Evolutionary conservation across 306 rosid genomes (phyloP).

Genomic region (Betula pendula): DNA sequence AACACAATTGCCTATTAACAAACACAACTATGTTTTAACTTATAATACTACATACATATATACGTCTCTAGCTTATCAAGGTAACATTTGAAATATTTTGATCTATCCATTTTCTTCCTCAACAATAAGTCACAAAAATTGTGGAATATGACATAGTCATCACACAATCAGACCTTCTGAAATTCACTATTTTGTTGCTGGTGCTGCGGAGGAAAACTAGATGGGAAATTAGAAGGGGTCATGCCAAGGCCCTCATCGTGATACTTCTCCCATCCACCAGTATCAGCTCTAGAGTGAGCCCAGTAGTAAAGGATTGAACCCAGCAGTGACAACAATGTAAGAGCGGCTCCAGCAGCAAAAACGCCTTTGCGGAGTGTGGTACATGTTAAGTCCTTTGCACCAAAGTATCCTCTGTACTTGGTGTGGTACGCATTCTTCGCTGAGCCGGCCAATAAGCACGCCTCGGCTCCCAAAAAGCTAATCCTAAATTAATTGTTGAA

Average conservation of each 20-base stretch:
- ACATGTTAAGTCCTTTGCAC: conserved; percentile 48
- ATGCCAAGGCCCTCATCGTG: conserved; percentile 70
- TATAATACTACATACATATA: conserved; percentile 14
- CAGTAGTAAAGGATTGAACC: conserved; percentile 72
- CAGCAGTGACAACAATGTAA: conserved; percentile 71
- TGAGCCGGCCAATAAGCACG: conserved; percentile 88
- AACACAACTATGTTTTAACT: conserved; percentile 9
- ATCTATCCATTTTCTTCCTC: not conserved
- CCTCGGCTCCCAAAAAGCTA: conserved; percentile 87
- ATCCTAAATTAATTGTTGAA: conserved; percentile 48
- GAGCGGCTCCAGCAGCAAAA: conserved; percentile 89
- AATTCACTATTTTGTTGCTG: conserved; percentile 38
- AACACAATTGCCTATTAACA: not conserved
- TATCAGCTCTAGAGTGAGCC: conserved; percentile 80
- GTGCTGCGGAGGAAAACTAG: conserved; percentile 31
- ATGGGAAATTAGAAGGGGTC: conserved; percentile 40
- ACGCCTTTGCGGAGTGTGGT: conserved; percentile 95
- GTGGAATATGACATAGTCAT: conserved; percentile 25
- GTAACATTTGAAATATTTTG: conserved; percentile 11
- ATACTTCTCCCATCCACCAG: conserved; percentile 97
- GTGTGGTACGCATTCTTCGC: conserved; percentile 97
- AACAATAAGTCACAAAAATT: conserved; percentile 36
- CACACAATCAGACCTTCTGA: conserved; percentile 43
- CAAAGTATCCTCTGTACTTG: conserved; percentile 52
- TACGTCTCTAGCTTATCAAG: conserved; percentile 2